Evolutionary conservation across 2,329 filamentous ascomycete species (phyloP), one percentile per base, ranked within the genome.

Genomic region (Hyphodiscus sp.): DNA sequence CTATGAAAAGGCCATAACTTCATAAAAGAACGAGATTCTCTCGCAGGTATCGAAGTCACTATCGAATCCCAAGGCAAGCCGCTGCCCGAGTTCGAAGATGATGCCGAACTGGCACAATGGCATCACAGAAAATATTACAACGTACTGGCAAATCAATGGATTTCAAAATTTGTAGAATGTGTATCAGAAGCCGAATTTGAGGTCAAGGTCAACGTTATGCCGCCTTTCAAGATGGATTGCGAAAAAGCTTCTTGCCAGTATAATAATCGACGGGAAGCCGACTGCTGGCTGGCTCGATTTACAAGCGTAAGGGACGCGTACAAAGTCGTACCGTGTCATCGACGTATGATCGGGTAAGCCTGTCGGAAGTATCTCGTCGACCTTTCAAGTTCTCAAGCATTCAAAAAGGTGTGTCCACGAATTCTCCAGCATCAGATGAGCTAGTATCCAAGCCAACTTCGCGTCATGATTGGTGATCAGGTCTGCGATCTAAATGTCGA

Each of bases 41-140:
- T 59, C 11, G 59, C 62, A 11, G 58, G 62, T 11, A 19, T 65
- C 26, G 20, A 58, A 53, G 57, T 64, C 20, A 57, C 58, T 10
- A 56, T 46, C 23, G 20, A 53, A 11, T 60, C 52, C 5, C 43
- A 57, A 19, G 51, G 55, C 6, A 20, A 49, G 38, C 45, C 51
- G 10, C 51, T 64, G 15, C 23, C 41, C 13, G 61, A 65, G 48
- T 63, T 63, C 42, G 44, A 47, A 2, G 58, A 62, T 43, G 55
- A 57, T 3, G 49, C 51, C 4, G 55, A 58, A 9, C 23, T 26
- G 23, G 23, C 23, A 8, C 23, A 26, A 4, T 57, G 56, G 43
- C 47, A 41, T 1, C 43, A 52, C 33, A 18, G 20, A 41, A 46
- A 53, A 8, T 55, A 49, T 23, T 43, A 30, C n/a, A 41, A 50